Evolutionary conservation across 2,329 filamentous ascomycete species (phyloP).

Genomic region (Lachnellula arida): DNA sequence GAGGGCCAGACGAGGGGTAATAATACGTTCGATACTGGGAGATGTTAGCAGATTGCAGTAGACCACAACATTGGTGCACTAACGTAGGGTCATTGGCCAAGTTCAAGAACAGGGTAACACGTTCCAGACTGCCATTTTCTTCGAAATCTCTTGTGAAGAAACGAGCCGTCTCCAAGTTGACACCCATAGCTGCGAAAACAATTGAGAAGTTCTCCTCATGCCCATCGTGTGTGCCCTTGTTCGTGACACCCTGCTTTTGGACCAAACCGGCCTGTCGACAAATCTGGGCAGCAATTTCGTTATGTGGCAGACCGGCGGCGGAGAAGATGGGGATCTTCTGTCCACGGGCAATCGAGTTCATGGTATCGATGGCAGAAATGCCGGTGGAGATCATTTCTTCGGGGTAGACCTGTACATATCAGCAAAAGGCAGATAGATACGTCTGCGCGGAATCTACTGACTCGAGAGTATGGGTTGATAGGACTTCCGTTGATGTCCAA

Average conservation of each 20-base stretch:
- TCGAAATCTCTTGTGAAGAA: conserved; percentile 99
- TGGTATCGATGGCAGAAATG: conserved; percentile 98
- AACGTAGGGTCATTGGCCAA: conserved; percentile 98
- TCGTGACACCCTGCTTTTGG: conserved; percentile 67
- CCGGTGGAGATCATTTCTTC: conserved; percentile 99
- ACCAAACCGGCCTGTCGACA: conserved; percentile 95
- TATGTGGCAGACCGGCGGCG: conserved; percentile 94
- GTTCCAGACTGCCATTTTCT: conserved; percentile 98
- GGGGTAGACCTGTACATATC: conserved; percentile 71
- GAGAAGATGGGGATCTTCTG: conserved; percentile 99
- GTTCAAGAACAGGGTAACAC: conserved; percentile 96
- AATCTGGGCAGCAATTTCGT: conserved; percentile 98
- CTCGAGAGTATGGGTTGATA: conserved; percentile 96
- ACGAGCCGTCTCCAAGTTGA: conserved; percentile 96
- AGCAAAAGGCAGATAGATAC: neutral
- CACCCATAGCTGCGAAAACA: conserved; percentile 99
- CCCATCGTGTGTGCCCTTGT: conserved; percentile 92
- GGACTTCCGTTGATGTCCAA: conserved; percentile 98
- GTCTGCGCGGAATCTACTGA: conserved; percentile 40
- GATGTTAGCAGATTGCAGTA: conserved; percentile 7
- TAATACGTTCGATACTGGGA: conserved; percentile 93
- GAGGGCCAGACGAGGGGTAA: conserved; percentile 94
- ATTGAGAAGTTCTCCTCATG: conserved; percentile 99
- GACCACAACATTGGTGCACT: conserved; percentile 31
- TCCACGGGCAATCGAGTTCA: conserved; percentile 96